Percentiles rank a stretch among this genome's conserved stretches.
Evolutionary conservation across 345 rosid genomes (phyloP).

Genomic region (Balakata baccata): DNA sequence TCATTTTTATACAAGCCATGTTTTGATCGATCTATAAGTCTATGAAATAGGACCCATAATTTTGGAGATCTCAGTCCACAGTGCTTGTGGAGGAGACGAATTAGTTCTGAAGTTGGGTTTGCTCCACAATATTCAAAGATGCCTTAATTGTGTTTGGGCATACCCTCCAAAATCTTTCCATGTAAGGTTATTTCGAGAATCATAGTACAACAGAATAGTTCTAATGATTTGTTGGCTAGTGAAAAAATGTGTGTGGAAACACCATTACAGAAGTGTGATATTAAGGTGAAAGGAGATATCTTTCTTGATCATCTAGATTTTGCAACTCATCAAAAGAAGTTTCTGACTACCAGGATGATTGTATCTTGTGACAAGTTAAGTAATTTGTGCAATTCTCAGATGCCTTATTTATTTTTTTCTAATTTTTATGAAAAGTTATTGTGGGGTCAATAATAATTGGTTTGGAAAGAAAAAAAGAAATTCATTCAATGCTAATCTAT

Average conservation of each 20-base stretch:
- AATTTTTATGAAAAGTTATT: not conserved
- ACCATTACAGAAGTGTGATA: not conserved
- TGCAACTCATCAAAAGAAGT: not conserved
- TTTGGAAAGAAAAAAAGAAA: too few species aligned
- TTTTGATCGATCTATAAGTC: too few species aligned
- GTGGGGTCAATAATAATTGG: not conserved
- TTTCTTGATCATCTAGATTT: too few species aligned
- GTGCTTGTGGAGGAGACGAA: too few species aligned
- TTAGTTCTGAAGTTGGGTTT: too few species aligned
- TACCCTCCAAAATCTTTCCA: not conserved
- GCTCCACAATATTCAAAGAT: too few species aligned
- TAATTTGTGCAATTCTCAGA: not conserved
- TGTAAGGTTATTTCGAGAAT: not conserved
- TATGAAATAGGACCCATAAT: too few species aligned
- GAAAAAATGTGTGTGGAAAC: not conserved
- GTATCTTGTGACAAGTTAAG: not conserved
- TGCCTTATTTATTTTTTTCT: not conserved
- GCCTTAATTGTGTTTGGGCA: too few species aligned
- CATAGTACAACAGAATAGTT: not conserved
- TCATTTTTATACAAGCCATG: too few species aligned
- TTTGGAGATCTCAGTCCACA: too few species aligned
- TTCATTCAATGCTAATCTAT: not conserved
- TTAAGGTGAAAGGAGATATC: too few species aligned
- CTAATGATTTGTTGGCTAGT: not conserved
- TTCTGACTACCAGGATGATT: not conserved